Base-by-base conservation (phyloP, 352 stramenopile species). In the Globisporangium megalacanthum region DNA sequence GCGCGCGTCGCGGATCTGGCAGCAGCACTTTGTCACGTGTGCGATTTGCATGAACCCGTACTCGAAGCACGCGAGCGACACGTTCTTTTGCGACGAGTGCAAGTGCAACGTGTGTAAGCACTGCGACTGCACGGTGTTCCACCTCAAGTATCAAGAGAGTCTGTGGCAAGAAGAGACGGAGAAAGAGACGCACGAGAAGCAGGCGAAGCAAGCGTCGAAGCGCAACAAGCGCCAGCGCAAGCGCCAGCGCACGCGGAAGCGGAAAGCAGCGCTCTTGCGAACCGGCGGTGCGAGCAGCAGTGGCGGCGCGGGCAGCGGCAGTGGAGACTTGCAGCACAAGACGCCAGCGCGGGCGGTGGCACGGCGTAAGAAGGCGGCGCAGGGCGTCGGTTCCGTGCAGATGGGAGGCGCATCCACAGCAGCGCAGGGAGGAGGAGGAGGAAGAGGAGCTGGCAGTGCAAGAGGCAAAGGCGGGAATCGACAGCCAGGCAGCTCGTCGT, bases 81-180 rank as follows among this genome's bases (percentile, higher is more conserved):
- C 91, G 47, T 96, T 95, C 58, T 99, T 98, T 70, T 99, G 97
- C 66, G 80, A 86, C 37, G 97, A 99, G 77, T 99, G 95, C 76
- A 98, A 99, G 74, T 99, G 96, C 64, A 96, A 98, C 57, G 97
- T 99, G 10, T 99, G 97, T 69, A 92, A 83, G 71, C 92, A 92
- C 54, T 99, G 97, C 65, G 94, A 99, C 67, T 99, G 97, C 72
- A 94, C 87, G 33, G 82, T 98, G 1, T 99, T 98, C 67, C 97
- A 99, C 66, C 78, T 99, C 29, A 96, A 97, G 54, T 99, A 99
- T 63, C 97, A 99, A 58, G 79, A 90, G 51, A 98, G 94, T 60
- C 85, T 97, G 52, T 98, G 86, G 75, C 97, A 97, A 53, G 94
- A 98, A 60, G 72, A 97, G 66, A 96, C 91, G 45, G 95, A 97